A percentile compares a stretch with the other conserved stretches of the same genome.
phyloP scores from a whole-genome alignment of 257 asterid species.

The Ophiorrhiza pumila region DNA sequence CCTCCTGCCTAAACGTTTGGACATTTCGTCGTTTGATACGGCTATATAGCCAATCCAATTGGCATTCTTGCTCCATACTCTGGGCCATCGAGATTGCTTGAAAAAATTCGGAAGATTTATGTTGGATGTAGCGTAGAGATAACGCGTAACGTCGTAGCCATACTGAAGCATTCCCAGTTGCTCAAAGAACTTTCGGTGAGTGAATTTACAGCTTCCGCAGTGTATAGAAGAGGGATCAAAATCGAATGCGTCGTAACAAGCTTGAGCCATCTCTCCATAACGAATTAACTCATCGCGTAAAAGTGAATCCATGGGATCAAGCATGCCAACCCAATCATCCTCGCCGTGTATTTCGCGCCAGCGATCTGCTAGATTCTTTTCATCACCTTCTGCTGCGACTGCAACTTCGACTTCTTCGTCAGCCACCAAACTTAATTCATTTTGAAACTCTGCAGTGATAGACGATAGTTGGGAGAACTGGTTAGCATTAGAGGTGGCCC shows the following conservation, averaged over 20 bases:
- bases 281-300: slow-evolving; percentile 26
- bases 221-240: slow-evolving; percentile 26
- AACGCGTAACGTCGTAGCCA: slow-evolving; percentile 23
- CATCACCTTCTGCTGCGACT: not conserved
- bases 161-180: slow-evolving; percentile 7
- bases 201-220: slow-evolving; percentile 22
- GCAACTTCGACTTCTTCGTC: not conserved
- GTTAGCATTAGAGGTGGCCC: slow-evolving; percentile 1
- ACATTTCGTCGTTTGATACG: slow-evolving; percentile 27
- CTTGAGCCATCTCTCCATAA: slow-evolving; percentile 34
- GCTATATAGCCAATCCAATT: slow-evolving; percentile 37
- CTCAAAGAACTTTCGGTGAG: slow-evolving; percentile 18
- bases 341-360: slow-evolving; percentile 31
- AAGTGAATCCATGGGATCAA: slow-evolving; percentile 29
- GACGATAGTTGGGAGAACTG: not conserved
- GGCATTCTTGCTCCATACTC: slow-evolving; percentile 31
- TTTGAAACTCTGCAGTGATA: not conserved
- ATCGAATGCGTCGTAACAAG: slow-evolving; percentile 32
- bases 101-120: slow-evolving; percentile 26
- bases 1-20: slow-evolving; percentile 13
- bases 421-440: not conserved
- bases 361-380: not conserved
- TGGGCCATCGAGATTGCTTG: slow-evolving; percentile 26
- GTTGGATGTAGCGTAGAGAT: slow-evolving; percentile 30
- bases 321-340: slow-evolving; percentile 27